Conservation (phyloP, 176 grass and related monocot species). For the Zea mays region Zm-B73-REFERENCE-NAM-5.0 NC_050099.1:193261001-193261500, state of each 20-base stretch:
- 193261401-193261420: not conserved
- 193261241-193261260: not conserved
- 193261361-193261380: constrained; percentile 17
- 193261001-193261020: too few species aligned
- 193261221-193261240: not conserved
- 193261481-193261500: constrained; percentile 35
- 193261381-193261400: constrained; percentile 25
- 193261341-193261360: constrained; percentile 11
- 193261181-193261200: not conserved
- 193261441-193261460: not conserved
- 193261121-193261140: not conserved
- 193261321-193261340: not conserved
- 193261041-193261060: too few species aligned
- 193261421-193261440: not conserved
- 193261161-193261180: not conserved
- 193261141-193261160: not conserved
- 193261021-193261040: too few species aligned
- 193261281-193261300: not conserved
- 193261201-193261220: not conserved
- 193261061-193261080: too few species aligned
- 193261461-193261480: not conserved
- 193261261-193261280: not conserved
- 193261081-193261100: too few species aligned
- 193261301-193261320: constrained; percentile 22
- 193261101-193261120: too few species aligned